Evolutionary conservation across 2,329 filamentous ascomycete species (phyloP).

Genomic region (Cercospora sp.): DNA sequence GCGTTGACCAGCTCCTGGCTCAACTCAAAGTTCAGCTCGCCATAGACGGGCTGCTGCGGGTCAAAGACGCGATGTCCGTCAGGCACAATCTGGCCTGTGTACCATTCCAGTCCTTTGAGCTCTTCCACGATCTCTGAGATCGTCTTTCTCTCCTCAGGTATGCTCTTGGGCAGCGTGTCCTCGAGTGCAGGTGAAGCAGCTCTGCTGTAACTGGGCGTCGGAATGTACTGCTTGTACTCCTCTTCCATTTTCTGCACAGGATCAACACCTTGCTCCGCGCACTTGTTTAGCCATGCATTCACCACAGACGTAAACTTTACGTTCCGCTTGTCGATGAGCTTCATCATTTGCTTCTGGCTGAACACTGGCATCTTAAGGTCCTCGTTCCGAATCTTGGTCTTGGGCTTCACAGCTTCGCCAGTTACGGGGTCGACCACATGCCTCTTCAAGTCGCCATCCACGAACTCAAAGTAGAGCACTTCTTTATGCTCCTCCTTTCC

Average conservation of each 20-base stretch:
- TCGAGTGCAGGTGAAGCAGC: slow-evolving; percentile 43
- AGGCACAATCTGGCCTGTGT: slow-evolving; percentile 87
- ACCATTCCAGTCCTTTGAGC: slow-evolving; percentile 81
- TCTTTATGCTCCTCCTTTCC: slow-evolving; percentile 52
- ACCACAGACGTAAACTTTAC: slow-evolving; percentile 77
- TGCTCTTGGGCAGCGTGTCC: slow-evolving; percentile 62
- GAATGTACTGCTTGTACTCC: slow-evolving; percentile 63
- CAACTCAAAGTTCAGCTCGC: slow-evolving; percentile 79
- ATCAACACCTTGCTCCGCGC: slow-evolving; percentile 64
- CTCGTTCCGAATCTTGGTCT: slow-evolving; percentile 70
- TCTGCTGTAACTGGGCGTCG: slow-evolving; percentile 55
- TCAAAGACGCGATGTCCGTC: slow-evolving; percentile 91
- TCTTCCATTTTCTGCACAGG: slow-evolving; percentile 65
- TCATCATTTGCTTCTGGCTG: slow-evolving; percentile 88
- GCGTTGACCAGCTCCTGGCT: slow-evolving; percentile 95
- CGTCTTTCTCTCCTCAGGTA: slow-evolving; percentile 75
- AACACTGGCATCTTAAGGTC: slow-evolving; percentile 88
- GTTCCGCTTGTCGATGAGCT: slow-evolving; percentile 86
- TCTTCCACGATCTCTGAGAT: slow-evolving; percentile 85
- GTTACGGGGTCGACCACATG: slow-evolving; percentile 72
- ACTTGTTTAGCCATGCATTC: slow-evolving; percentile 74
- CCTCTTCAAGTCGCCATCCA: slow-evolving; percentile 86
- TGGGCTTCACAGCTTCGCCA: slow-evolving; percentile 68
- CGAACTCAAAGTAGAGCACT: slow-evolving; percentile 85
- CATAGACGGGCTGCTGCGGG: slow-evolving; percentile 76